Conservation (phyloP, 805 yeast genomes). For the Lipomyces spencermartinsiae region DNA sequence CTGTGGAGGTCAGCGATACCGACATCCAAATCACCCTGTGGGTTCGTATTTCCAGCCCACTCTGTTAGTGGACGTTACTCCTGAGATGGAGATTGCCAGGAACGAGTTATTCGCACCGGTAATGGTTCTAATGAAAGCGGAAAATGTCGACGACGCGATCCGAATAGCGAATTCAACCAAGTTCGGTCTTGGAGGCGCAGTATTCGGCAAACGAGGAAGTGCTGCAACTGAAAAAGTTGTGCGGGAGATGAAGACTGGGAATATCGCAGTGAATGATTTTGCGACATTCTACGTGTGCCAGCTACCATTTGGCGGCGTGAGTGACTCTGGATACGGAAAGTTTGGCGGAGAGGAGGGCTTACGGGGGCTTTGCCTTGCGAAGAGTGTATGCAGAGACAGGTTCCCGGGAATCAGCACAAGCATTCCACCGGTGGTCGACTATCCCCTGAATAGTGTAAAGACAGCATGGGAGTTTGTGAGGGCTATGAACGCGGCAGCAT, state of each 20-base stretch:
- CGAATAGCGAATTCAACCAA: conserved; percentile 80
- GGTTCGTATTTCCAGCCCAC: conserved; percentile 96
- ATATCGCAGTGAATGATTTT: conserved; percentile 96
- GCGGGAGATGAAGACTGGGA: conserved; percentile 74
- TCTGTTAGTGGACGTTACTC: conserved; percentile 77
- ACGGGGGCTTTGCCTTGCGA: conserved; percentile 84
- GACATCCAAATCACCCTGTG: conserved; percentile 91
- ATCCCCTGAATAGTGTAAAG: conserved; percentile 81
- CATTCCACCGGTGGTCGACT: conserved; percentile 89
- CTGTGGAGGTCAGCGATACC: conserved; percentile 78
- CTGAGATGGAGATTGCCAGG: conserved; percentile 78
- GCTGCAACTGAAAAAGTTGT: conserved; percentile 67
- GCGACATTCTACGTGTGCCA: conserved; percentile 95
- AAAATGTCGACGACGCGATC: conserved; percentile 68
- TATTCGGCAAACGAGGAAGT: conserved; percentile 68
- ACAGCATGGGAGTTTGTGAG: conserved; percentile 90
- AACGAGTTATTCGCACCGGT: conserved; percentile 96
- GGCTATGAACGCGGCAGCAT: conserved; percentile 83
- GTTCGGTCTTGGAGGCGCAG: conserved; percentile 91
- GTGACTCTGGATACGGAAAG: conserved; percentile 94
- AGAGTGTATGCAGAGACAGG: conserved; percentile 85
- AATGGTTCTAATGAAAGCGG: conserved; percentile 77
- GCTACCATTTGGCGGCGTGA: conserved; percentile 94
- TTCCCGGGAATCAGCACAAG: conserved; percentile 74
- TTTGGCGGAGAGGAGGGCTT: conserved; percentile 98